Evolutionary conservation across 2,329 filamentous ascomycete genomes (phyloP).

Genomic region (Periglandula ipomoeae): DNA sequence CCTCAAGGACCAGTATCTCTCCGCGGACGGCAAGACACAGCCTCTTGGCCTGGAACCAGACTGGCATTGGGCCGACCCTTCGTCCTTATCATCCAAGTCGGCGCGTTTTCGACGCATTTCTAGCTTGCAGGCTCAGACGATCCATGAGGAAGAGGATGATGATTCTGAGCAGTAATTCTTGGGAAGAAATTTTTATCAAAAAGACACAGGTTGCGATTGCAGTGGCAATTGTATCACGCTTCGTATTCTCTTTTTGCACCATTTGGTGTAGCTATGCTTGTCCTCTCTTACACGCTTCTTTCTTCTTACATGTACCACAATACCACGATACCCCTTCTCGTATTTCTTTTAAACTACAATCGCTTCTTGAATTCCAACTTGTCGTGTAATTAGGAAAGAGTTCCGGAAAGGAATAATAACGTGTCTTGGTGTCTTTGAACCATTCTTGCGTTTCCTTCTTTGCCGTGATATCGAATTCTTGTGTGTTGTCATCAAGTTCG

Average conservation of each 20-base stretch:
- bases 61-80: constrained; percentile 28
- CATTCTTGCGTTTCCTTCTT: neutral
- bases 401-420: neutral
- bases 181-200: neutral
- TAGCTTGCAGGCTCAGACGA: constrained; percentile 54
- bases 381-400: neutral
- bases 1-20: constrained; percentile 8
- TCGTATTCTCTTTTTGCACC: neutral
- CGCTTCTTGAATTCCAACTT: neutral
- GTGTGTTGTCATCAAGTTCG: no score
- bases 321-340: constrained; percentile 6
- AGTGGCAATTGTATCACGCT: neutral
- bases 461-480: no score
- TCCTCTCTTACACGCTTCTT: neutral
- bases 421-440: neutral
- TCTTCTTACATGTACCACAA: constrained; percentile 5
- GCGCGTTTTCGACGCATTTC: constrained; percentile 30
- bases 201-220: neutral
- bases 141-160: constrained; percentile 65
- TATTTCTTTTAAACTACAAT: neutral
- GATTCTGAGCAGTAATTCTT: constrained; percentile 40
- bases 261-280: neutral
- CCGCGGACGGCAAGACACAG: neutral
- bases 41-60: constrained; percentile 23
- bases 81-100: constrained; percentile 14